Percentiles rank a stretch among this genome's conserved stretches.
Evolutionary conservation across 176 grass and related monocot species (phyloP).

Genomic region (Themeda triandra): DNA sequence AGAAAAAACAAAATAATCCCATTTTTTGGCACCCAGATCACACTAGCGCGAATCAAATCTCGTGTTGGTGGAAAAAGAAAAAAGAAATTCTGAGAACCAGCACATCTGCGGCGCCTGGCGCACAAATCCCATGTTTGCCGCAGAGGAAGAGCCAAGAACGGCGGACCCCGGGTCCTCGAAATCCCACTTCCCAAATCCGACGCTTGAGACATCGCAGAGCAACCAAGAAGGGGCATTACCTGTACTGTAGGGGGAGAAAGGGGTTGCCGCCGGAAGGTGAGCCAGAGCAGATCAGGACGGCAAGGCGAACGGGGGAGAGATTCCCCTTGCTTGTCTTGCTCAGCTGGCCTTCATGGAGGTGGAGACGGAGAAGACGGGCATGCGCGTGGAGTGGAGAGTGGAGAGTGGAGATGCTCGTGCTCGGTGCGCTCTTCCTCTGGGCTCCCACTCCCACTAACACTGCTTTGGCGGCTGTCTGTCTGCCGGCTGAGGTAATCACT

Average conservation of each 20-base stretch:
- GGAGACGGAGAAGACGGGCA: neutral
- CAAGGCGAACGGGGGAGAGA: neutral
- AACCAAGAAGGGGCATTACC: slow-evolving; percentile 2
- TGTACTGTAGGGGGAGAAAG: no score
- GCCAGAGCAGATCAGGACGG: slow-evolving; percentile 7
- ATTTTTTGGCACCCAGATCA: slow-evolving; percentile 14
- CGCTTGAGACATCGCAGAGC: neutral
- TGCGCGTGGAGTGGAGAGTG: neutral
- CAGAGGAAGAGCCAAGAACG: no score
- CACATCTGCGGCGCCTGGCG: neutral
- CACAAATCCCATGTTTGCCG: no score
- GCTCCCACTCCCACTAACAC: no score
- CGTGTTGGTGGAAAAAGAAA: no score
- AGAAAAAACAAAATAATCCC: neutral
- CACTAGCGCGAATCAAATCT: neutral
- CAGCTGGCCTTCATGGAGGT: neutral
- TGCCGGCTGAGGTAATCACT: neutral
- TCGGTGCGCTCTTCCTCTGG: neutral
- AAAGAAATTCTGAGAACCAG: neutral
- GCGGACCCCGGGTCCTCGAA: neutral
- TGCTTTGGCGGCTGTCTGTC: slow-evolving; percentile 20
- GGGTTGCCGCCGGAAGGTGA: neutral
- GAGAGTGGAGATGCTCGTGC: neutral
- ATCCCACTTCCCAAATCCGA: neutral
- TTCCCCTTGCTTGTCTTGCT: neutral